phyloP scores from a whole-genome alignment of 2,329 filamentous ascomycete genomes.

The Boeremia lycopersici region DNA sequence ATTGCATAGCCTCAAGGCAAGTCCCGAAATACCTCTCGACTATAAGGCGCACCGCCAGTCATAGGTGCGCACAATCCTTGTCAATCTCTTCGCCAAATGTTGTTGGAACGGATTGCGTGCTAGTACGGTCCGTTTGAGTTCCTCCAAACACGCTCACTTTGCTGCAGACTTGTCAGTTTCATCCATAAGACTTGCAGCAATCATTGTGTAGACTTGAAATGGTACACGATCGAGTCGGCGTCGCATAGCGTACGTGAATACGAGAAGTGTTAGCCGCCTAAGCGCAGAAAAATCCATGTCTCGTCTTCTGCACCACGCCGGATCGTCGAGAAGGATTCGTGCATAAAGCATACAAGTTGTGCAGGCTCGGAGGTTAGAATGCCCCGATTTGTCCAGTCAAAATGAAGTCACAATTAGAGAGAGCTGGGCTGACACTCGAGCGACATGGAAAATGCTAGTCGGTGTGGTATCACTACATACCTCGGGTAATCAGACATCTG shows the following conservation, averaged over 20 bases:
- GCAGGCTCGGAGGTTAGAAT: neutral
- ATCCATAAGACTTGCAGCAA: neutral
- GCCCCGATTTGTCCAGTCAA: neutral
- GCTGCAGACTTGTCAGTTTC: neutral
- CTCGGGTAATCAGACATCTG: neutral
- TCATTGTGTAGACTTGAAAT: neutral
- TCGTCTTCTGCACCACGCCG: neutral
- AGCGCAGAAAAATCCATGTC: neutral
- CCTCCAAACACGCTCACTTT: too few relatives aligned
- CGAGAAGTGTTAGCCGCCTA: conserved; percentile 7
- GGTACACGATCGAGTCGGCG: neutral
- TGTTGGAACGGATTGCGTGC: too few relatives aligned
- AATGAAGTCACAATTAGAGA: conserved; percentile 1
- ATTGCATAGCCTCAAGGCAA: too few relatives aligned
- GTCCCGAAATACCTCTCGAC: too few relatives aligned
- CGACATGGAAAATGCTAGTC: conserved; percentile 3
- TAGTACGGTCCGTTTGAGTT: too few relatives aligned
- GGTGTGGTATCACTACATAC: neutral
- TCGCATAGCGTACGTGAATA: neutral
- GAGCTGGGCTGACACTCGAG: neutral
- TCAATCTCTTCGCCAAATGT: too few relatives aligned
- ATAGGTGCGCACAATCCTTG: too few relatives aligned
- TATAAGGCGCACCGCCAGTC: too few relatives aligned
- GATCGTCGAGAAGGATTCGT: neutral
- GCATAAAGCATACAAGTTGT: neutral